Percentiles rank a stretch among this genome's conserved stretches.
These are phyloP conservation scores for Ilex paraguariensis DNA, from an alignment of 305 asterid genomes.

Conservation along the genomic window DNA sequence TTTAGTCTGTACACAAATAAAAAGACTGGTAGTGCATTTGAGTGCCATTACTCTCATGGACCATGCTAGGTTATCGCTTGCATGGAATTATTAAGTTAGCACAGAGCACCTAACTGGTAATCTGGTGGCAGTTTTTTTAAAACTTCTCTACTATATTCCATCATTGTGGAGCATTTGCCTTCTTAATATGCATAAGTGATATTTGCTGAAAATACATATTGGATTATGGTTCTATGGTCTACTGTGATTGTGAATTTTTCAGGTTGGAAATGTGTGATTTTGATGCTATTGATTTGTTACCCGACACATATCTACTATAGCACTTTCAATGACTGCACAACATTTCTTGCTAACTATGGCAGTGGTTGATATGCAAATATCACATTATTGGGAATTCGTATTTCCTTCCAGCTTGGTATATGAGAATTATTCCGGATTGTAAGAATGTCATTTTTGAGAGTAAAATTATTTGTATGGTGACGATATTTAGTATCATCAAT, in stretches of 20 bases:
- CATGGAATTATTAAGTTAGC: too few species aligned
- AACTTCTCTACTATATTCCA: too few species aligned
- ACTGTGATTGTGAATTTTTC: conserved; percentile 1
- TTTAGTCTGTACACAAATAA: too few species aligned
- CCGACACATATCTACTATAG: conserved; percentile 78
- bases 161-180: too few species aligned
- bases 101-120: too few species aligned
- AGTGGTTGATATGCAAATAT: conserved; percentile 53
- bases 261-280: not conserved
- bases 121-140: too few species aligned
- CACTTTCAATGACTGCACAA: conserved; percentile 60
- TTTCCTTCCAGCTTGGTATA: conserved; percentile 88
- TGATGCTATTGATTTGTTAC: conserved; percentile 15
- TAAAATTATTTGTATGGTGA: too few species aligned
- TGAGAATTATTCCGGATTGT: conserved; percentile 86
- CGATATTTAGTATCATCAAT: too few species aligned
- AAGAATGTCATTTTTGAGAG: conserved; percentile 51
- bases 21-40: too few species aligned
- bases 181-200: too few species aligned
- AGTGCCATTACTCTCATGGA: too few species aligned
- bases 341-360: conserved; percentile 75
- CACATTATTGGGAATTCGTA: conserved; percentile 53
- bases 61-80: too few species aligned
- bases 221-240: not conserved
- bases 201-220: not conserved